A percentile compares a stretch with the other conserved stretches of the same genome.
phyloP scores from a whole-genome alignment of 2,329 filamentous ascomycete species.

The Colletotrichum theobromicola region DNA sequence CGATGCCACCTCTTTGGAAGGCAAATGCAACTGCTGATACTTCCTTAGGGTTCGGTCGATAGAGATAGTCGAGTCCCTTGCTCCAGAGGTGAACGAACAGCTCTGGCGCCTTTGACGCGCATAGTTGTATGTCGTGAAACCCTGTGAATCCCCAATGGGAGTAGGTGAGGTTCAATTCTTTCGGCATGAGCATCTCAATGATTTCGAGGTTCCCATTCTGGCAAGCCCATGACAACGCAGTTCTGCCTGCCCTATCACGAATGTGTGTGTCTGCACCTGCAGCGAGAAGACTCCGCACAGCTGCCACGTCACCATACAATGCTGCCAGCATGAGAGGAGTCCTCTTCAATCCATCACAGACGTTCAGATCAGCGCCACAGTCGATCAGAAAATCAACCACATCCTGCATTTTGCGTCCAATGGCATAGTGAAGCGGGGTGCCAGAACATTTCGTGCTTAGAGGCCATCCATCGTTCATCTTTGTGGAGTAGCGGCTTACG shows the following conservation, averaged over 20 bases:
- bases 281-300: no score
- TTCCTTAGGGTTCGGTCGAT: no score
- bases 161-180: no score
- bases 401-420: accelerated
- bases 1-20: accelerated
- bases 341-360: accelerated
- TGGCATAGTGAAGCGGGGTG: neutral
- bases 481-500: neutral
- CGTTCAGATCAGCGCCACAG: neutral
- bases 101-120: no score
- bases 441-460: accelerated
- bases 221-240: neutral
- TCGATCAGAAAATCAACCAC: neutral
- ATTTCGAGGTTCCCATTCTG: neutral
- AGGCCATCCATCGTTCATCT: accelerated
- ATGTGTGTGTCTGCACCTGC: neutral
- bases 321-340: neutral
- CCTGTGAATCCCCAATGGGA: no score
- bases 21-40: no score
- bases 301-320: no score
- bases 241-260: accelerated
- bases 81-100: no score
- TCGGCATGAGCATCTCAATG: no score
- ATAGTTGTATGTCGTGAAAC: no score
- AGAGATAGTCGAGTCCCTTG: no score